A percentile compares a stretch with the other conserved stretches of the same genome.
Evolutionary conservation across 1,139 yeast genomes (phyloP).

Genomic region (Magnusiomyces tetraspermus): DNA sequence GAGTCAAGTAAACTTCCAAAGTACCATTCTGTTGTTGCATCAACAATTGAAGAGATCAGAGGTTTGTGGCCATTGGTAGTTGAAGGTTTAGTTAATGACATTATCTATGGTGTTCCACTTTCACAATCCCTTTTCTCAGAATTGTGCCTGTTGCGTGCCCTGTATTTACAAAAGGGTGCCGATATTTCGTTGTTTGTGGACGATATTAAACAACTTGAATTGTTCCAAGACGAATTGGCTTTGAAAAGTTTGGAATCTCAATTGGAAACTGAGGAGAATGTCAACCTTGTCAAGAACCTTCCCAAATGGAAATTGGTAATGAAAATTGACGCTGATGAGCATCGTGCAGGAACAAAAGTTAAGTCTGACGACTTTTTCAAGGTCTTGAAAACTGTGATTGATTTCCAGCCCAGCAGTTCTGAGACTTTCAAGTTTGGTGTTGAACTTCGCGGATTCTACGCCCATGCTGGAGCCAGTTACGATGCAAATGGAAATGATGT

Average conservation of each 20-base stretch:
- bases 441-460: slow-evolving; percentile 50
- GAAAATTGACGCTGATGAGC: slow-evolving; percentile 32
- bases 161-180: slow-evolving; percentile 22
- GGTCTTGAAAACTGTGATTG: slow-evolving; percentile 29
- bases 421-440: slow-evolving; percentile 2
- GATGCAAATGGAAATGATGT: slow-evolving; percentile 43
- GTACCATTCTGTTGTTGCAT: slow-evolving; percentile 45
- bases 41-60: slow-evolving; percentile 63
- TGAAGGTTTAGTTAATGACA: slow-evolving; percentile 43
- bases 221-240: slow-evolving; percentile 26
- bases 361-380: slow-evolving; percentile 30
- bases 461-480: slow-evolving; percentile 76
- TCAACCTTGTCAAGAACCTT: background rate
- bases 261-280: background rate
- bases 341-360: slow-evolving; percentile 50
- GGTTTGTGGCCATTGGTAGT: slow-evolving; percentile 39
- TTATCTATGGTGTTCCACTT: slow-evolving; percentile 63
- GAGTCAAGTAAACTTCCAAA: slow-evolving; percentile 28
- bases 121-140: slow-evolving; percentile 43
- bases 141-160: slow-evolving; percentile 35
- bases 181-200: slow-evolving; percentile 54
- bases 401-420: slow-evolving; percentile 18
- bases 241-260: background rate
- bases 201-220: slow-evolving; percentile 45
- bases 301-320: slow-evolving; percentile 36